Percentiles rank a stretch among this genome's conserved stretches.
Evolutionary conservation across 352 stramenopile genomes (phyloP).

Genomic region (Pythium brachiatum): DNA sequence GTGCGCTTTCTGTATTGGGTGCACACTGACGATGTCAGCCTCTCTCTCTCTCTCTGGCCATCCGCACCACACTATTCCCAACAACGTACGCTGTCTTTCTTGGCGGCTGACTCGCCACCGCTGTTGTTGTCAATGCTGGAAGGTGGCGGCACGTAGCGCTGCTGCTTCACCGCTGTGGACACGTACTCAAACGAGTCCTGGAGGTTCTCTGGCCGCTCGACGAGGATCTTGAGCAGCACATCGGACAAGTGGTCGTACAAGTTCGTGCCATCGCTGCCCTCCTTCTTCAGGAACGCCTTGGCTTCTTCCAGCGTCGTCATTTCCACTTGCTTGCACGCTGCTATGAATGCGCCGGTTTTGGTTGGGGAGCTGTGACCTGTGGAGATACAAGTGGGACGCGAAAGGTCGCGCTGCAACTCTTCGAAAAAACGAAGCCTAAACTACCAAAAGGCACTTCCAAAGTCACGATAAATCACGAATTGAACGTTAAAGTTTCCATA

Average conservation of each 20-base stretch:
- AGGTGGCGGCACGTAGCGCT: conserved; percentile 46
- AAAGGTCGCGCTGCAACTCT: not conserved
- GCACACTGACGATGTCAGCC: not conserved
- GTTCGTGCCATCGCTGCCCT: conserved; percentile 67
- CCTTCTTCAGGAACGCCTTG: conserved; percentile 88
- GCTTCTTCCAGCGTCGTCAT: conserved; percentile 85
- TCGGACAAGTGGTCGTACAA: conserved; percentile 87
- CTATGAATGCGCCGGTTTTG: not conserved
- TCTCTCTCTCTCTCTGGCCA: no score
- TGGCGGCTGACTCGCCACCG: conserved; percentile 31
- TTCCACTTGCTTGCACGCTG: not conserved
- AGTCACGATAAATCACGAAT: not conserved
- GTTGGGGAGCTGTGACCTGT: not conserved
- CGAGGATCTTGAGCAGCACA: conserved; percentile 82
- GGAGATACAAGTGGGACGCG: not conserved
- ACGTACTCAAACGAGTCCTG: conserved; percentile 87
- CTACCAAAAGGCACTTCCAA: not conserved
- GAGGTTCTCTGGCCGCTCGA: conserved; percentile 84
- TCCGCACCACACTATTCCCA: not conserved
- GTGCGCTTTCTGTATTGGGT: conserved; percentile 39
- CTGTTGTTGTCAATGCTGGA: conserved; percentile 15
- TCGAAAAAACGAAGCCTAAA: not conserved
- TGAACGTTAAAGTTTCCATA: conserved; percentile 1
- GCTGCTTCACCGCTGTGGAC: conserved; percentile 81
- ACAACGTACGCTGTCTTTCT: conserved; percentile 51